Evolutionary conservation across 116 monocot genomes (phyloP).

Genomic region (Iris pallida): DNA sequence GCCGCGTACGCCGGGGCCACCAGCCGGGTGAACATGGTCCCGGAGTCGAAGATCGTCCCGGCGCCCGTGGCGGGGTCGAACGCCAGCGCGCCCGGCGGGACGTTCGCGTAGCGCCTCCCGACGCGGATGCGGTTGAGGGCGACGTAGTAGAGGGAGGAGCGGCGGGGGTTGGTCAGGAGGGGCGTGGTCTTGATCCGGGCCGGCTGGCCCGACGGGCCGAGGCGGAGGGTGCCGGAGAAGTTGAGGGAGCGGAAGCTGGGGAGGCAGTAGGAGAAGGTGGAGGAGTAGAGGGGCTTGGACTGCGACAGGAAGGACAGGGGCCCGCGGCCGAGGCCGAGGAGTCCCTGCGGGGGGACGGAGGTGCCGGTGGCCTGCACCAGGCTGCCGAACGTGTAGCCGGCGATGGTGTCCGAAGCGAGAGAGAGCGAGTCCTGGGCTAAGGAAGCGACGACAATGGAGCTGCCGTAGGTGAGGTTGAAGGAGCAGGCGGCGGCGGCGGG

Average conservation of each 20-base stretch:
- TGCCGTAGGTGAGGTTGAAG: slow-evolving; percentile 22
- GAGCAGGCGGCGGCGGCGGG: slow-evolving; percentile 13
- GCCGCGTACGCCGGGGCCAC: slow-evolving; percentile 21
- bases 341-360: slow-evolving; percentile 13
- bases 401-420: slow-evolving; percentile 1
- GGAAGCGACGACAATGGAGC: slow-evolving; percentile 8
- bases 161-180: slow-evolving; percentile 14
- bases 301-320: slow-evolving; percentile 15
- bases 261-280: slow-evolving; percentile 19
- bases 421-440: slow-evolving; percentile 14
- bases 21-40: slow-evolving; percentile 29
- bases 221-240: slow-evolving; percentile 23
- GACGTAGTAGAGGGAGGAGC: slow-evolving; percentile 22
- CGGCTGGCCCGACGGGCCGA: slow-evolving; percentile 17
- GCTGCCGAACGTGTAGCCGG: slow-evolving; percentile 11
- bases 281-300: background rate
- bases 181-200: slow-evolving; percentile 11
- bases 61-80: slow-evolving; percentile 21
- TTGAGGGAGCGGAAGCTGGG: slow-evolving; percentile 16
- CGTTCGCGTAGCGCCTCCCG: background rate
- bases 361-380: slow-evolving; percentile 1
- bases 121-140: slow-evolving; percentile 16
- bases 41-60: slow-evolving; percentile 27
- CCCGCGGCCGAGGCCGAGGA: slow-evolving; percentile 16
- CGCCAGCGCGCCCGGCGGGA: slow-evolving; percentile 9